A percentile compares a stretch with the other conserved stretches of the same genome.
Evolutionary conservation across 768 basidiomycete species (phyloP).

Genomic region (Agaricus blazei): DNA sequence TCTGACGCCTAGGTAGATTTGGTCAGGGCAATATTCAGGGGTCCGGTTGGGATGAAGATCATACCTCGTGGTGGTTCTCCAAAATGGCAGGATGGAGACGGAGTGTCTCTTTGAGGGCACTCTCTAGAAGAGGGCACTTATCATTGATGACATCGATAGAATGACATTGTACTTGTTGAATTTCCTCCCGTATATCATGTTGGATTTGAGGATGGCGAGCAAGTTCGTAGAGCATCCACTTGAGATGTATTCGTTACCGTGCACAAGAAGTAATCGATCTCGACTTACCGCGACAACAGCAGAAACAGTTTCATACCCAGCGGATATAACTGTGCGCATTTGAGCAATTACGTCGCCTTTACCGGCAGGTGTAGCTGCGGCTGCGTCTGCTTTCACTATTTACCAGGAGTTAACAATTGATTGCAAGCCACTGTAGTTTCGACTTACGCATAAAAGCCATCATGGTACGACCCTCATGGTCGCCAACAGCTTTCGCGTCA

Average conservation of each 20-base stretch:
- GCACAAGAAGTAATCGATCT: constrained; percentile 12
- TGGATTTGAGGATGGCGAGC: constrained; percentile 48
- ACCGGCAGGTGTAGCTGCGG: constrained; percentile 25
- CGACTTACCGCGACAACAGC: constrained; percentile 34
- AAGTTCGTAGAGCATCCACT: constrained; percentile 69
- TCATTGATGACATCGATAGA: constrained; percentile 47
- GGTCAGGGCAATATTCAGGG: constrained; percentile 6
- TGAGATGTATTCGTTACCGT: constrained; percentile 6
- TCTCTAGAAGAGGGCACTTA: constrained; percentile 51
- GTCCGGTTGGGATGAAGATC: not conserved
- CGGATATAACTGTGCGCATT: constrained; percentile 60
- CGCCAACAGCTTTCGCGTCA: constrained; percentile 43
- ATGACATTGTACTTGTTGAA: constrained; percentile 38
- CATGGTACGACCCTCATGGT: constrained; percentile 40
- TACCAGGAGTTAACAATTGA: not conserved
- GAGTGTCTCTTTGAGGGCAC: constrained; percentile 56
- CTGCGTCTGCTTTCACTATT: constrained; percentile 39
- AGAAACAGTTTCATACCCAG: constrained; percentile 53
- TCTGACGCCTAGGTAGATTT: constrained; percentile 37
- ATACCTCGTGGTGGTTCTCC: constrained; percentile 62
- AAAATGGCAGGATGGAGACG: constrained; percentile 57
- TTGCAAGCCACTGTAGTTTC: not conserved
- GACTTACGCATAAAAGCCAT: constrained; percentile 53
- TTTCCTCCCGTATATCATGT: constrained; percentile 49
- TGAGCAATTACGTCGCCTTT: constrained; percentile 52